Evolutionary conservation across 306 rosid genomes (phyloP).

Genomic region (Pachyrhizus erosus): DNA sequence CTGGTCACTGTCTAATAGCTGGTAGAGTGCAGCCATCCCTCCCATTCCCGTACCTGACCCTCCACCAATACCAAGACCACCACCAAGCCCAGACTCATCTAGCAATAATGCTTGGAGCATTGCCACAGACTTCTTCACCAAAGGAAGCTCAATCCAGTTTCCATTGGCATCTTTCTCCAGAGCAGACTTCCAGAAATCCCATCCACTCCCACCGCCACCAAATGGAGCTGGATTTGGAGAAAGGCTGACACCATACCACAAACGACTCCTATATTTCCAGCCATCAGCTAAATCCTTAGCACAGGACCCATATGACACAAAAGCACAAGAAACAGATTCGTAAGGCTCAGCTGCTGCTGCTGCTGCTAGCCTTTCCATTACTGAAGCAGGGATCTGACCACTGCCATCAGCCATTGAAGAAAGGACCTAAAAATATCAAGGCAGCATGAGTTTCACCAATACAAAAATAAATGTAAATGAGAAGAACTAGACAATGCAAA

Average conservation of each 20-base stretch:
- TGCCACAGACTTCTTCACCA: slow-evolving; percentile 91
- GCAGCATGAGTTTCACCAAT: slow-evolving; percentile 41
- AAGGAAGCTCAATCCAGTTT: slow-evolving; percentile 93
- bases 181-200: slow-evolving; percentile 85
- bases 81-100: slow-evolving; percentile 99
- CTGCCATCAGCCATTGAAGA: slow-evolving; percentile 86
- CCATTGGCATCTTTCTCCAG: slow-evolving; percentile 86
- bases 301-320: slow-evolving; percentile 96
- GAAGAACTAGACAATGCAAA: slow-evolving; percentile 28
- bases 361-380: slow-evolving; percentile 88
- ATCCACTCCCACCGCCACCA: slow-evolving; percentile 96
- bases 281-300: slow-evolving; percentile 82
- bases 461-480: slow-evolving; percentile 34
- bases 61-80: slow-evolving; percentile 99
- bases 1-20: slow-evolving; percentile 97
- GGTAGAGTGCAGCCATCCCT: slow-evolving; percentile 95
- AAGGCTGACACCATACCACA: slow-evolving; percentile 96
- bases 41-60: slow-evolving; percentile 99
- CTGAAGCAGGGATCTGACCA: slow-evolving; percentile 78
- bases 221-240: slow-evolving; percentile 64
- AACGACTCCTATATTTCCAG: slow-evolving; percentile 89
- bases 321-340: slow-evolving; percentile 89
- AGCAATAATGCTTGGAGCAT: slow-evolving; percentile 97
- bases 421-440: slow-evolving; percentile 67
- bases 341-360: slow-evolving; percentile 99